phyloP scores from a whole-genome alignment of 1,139 yeast genomes.

The Pichia sp. region DNA sequence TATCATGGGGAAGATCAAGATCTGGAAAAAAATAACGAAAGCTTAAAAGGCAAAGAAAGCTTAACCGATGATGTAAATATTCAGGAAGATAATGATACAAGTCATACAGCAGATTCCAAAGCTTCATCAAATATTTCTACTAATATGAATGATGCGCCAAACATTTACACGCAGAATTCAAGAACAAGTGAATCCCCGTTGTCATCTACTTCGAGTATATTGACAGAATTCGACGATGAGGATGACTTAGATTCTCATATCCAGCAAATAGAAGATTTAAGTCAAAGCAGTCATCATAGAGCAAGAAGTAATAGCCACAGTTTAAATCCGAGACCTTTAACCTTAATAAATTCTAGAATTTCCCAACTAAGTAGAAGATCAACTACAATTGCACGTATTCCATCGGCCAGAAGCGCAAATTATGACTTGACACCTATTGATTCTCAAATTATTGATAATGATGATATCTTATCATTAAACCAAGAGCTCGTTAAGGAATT shows the following conservation, averaged over 20 bases:
- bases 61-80: neutral
- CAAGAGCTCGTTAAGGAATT: conserved; percentile 25
- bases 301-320: neutral
- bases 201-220: conserved; percentile 8
- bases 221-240: neutral
- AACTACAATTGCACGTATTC: conserved; percentile 19
- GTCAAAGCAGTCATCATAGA: neutral
- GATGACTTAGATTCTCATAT: neutral
- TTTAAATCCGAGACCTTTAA: conserved; percentile 8
- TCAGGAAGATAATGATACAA: neutral
- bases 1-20: neutral
- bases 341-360: conserved; percentile 4
- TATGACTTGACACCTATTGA: conserved; percentile 1
- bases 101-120: neutral
- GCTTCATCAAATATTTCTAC: neutral
- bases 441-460: neutral
- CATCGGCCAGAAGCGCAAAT: conserved; percentile 22
- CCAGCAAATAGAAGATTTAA: neutral
- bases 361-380: conserved; percentile 10
- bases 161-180: neutral
- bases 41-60: neutral
- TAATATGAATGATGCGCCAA: neutral
- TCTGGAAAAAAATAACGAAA: neutral
- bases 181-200: conserved; percentile 6
- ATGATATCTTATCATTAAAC: conserved; percentile 15